Evolutionary conservation across 257 asterid species (phyloP).

Genomic region (Solanum microdontum): DNA sequence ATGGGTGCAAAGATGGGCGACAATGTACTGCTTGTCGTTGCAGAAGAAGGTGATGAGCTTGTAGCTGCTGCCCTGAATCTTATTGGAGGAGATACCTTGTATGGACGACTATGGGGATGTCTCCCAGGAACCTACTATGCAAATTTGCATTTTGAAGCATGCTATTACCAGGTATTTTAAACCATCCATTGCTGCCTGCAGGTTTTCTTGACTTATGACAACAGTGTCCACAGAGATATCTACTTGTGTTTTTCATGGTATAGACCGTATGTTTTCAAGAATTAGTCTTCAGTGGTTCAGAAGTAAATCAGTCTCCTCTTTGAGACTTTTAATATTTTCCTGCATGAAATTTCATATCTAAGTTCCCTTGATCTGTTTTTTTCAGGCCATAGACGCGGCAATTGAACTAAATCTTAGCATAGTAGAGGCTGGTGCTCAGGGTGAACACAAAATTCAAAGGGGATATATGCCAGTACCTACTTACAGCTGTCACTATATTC

Average conservation of each 20-base stretch:
- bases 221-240: neutral
- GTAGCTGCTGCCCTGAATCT: slow-evolving; percentile 94
- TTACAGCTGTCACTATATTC: slow-evolving; percentile 77
- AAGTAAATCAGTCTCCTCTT: neutral
- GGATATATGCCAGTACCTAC: slow-evolving; percentile 85
- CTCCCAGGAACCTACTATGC: slow-evolving; percentile 80
- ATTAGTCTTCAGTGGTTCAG: neutral
- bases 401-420: slow-evolving; percentile 69
- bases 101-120: slow-evolving; percentile 98
- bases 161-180: slow-evolving; percentile 82
- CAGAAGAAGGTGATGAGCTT: slow-evolving; percentile 70
- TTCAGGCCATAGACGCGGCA: slow-evolving; percentile 96
- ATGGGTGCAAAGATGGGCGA: slow-evolving; percentile 94
- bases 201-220: neutral
- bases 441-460: slow-evolving; percentile 95
- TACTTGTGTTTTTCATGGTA: neutral
- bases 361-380: neutral
- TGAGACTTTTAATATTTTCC: neutral
- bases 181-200: neutral
- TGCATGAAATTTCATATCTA: slow-evolving; percentile 2
- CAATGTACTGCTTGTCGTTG: slow-evolving; percentile 65
- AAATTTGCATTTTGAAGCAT: slow-evolving; percentile 87
- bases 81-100: slow-evolving; percentile 82
- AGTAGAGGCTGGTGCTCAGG: slow-evolving; percentile 99
- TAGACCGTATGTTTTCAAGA: neutral